Percentiles rank a stretch among this genome's conserved stretches.
These are phyloP conservation scores for Wickerhamiella hasegawae DNA, from an alignment of 805 yeast genomes.

Conservation along the genomic window DNA sequence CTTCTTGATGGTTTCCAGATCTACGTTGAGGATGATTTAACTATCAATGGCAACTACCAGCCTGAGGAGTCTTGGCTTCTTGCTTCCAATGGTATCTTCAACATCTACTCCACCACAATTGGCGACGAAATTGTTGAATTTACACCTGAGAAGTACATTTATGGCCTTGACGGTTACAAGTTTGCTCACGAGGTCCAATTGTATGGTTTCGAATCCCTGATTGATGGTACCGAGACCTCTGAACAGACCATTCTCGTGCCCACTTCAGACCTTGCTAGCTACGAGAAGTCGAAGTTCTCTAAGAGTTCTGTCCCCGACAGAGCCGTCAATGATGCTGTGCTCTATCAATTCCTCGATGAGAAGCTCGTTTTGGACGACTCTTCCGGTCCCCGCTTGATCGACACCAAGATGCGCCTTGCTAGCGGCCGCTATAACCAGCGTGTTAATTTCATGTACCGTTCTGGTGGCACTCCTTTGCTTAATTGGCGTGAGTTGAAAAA, in stretches of 20 bases:
- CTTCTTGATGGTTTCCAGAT: slow-evolving; percentile 10
- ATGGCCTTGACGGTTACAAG: slow-evolving; percentile 41
- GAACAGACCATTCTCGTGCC: slow-evolving; percentile 52
- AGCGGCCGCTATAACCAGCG: slow-evolving; percentile 52
- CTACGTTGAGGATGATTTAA: slow-evolving; percentile 3
- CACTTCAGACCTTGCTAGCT: not conserved
- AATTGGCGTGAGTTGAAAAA: slow-evolving; percentile 40
- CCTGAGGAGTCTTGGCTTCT: slow-evolving; percentile 15
- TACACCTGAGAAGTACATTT: slow-evolving; percentile 40
- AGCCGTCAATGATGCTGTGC: slow-evolving; percentile 21
- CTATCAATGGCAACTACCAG: slow-evolving; percentile 1
- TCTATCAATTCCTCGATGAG: slow-evolving; percentile 51
- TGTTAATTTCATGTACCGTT: slow-evolving; percentile 29
- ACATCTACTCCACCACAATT: slow-evolving; percentile 27
- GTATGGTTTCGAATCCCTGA: slow-evolving; percentile 36
- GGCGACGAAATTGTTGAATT: slow-evolving; percentile 22
- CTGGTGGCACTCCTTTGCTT: slow-evolving; percentile 23
- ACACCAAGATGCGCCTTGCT: slow-evolving; percentile 24
- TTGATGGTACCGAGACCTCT: slow-evolving; percentile 32
- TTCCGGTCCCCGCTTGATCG: slow-evolving; percentile 17
- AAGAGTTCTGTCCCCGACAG: not conserved
- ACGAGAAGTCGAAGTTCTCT: too few relatives aligned
- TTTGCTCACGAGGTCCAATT: slow-evolving; percentile 59
- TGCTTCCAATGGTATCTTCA: slow-evolving; percentile 33
- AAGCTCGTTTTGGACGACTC: slow-evolving; percentile 21